Evolutionary conservation across 352 stramenopile species (phyloP).

Genomic region (Globisporangium splendens): DNA sequence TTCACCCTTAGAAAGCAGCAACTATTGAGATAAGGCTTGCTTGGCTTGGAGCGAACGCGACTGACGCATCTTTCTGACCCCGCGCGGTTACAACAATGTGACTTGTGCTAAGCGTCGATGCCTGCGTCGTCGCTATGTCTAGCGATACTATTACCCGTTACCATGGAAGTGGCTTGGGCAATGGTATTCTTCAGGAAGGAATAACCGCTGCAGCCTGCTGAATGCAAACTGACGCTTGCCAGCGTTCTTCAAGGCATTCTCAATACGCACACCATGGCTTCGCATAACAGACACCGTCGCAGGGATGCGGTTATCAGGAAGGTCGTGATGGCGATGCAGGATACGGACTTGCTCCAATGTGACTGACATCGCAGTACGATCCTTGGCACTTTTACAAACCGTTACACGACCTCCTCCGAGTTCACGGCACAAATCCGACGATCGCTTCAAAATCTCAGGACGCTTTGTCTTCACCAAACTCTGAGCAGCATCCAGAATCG

Average conservation of each 20-base stretch:
- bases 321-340: conserved; percentile 77
- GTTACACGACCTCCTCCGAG: conserved; percentile 91
- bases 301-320: conserved; percentile 67
- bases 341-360: conserved; percentile 94
- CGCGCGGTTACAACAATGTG: no score
- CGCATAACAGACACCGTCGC: conserved; percentile 86
- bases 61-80: no score
- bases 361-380: conserved; percentile 97
- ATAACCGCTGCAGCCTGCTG: conserved; percentile 86
- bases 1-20: no score
- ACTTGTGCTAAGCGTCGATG: no score
- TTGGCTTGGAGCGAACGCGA: no score
- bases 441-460: conserved; percentile 80
- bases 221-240: conserved; percentile 87
- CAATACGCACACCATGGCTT: conserved; percentile 83
- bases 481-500: conserved; percentile 72
- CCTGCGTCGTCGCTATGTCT: no score
- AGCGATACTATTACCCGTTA: no score
- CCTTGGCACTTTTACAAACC: conserved; percentile 97
- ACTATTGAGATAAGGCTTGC: no score
- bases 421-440: conserved; percentile 74
- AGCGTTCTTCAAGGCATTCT: conserved; percentile 89
- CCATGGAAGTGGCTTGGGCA: conserved; percentile 84
- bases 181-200: conserved; percentile 84
- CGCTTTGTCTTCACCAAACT: conserved; percentile 86